These are phyloP conservation scores for Xylona heveae DNA, from an alignment of 495 filamentous ascomycete genomes.

Conservation along the genomic window DNA sequence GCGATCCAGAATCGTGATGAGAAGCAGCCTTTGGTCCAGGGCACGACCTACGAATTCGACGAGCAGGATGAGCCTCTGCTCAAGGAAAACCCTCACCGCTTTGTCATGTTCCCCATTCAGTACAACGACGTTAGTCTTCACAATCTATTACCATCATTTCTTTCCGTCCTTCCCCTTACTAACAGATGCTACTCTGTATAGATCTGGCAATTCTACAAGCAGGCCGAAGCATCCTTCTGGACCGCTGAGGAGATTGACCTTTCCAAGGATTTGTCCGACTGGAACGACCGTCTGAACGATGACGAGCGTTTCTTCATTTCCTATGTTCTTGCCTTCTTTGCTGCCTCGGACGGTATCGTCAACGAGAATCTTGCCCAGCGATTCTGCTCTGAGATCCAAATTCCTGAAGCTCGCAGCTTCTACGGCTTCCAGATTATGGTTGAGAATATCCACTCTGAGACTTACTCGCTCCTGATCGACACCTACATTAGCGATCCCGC, in stretches of 20 bases:
- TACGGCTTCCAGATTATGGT: slow-evolving; percentile 99
- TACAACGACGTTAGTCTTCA: slow-evolving; percentile 97
- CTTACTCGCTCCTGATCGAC: slow-evolving; percentile 96
- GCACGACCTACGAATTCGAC: slow-evolving; percentile 42
- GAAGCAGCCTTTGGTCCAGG: slow-evolving; percentile 8
- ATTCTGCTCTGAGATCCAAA: slow-evolving; percentile 92
- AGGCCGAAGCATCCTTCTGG: slow-evolving; percentile 99
- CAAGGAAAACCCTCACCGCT: slow-evolving; percentile 87
- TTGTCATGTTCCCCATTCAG: slow-evolving; percentile 97
- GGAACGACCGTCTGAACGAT: slow-evolving; percentile 91
- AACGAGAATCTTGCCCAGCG: slow-evolving; percentile 98
- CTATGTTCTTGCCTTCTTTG: slow-evolving; percentile 97
- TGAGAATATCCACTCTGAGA: slow-evolving; percentile 99
- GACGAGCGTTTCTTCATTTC: slow-evolving; percentile 98
- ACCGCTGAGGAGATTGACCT: slow-evolving; percentile 98
- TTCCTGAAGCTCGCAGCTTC: slow-evolving; percentile 97
- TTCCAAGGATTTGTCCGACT: slow-evolving; percentile 95
- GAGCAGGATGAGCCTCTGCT: slow-evolving; percentile 79
- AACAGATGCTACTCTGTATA: slow-evolving; percentile 17
- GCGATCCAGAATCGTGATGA: no score
- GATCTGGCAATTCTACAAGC: slow-evolving; percentile 99
- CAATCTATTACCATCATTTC: no score
- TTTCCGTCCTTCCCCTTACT: slow-evolving; percentile 10
- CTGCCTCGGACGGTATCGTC: slow-evolving; percentile 97
- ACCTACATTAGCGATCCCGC: slow-evolving; percentile 98